Conservation (phyloP, 148 eudicot genomes). For the Rhododendron molle region DNA sequence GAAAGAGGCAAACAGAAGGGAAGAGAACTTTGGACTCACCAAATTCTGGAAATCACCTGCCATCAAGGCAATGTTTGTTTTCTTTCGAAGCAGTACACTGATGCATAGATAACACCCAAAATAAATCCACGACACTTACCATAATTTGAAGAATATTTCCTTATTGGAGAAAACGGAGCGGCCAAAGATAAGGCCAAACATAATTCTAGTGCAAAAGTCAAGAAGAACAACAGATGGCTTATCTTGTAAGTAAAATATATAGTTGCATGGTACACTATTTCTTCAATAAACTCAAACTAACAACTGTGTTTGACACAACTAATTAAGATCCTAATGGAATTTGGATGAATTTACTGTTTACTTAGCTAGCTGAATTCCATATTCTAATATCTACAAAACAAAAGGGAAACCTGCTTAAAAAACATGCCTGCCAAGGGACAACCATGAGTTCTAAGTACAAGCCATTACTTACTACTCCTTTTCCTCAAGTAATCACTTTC, state of each 20-base stretch:
- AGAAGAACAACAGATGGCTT: not conserved
- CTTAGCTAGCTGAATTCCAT: not conserved
- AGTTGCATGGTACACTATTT: not conserved
- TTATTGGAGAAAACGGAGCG: not conserved
- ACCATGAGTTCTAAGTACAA: not conserved
- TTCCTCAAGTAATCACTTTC: not conserved
- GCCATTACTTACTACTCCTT: not conserved
- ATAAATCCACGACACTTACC: not conserved
- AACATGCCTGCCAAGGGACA: not conserved
- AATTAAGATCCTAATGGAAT: not conserved
- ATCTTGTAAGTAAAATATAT: not conserved
- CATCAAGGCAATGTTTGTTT: conserved; percentile 70
- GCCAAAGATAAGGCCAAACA: not conserved
- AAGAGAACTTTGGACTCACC: conserved; percentile 40
- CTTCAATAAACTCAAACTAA: not conserved
- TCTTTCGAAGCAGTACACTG: conserved; percentile 86
- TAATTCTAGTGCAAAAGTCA: not conserved
- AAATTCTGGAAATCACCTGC: conserved; percentile 64
- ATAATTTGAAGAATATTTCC: not conserved
- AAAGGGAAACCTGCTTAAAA: not conserved
- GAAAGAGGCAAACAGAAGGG: not conserved
- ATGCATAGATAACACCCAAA: conserved; percentile 13
- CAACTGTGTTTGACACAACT: not conserved
- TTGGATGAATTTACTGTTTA: not conserved
- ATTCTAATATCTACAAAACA: not conserved